Evolutionary conservation across 2,329 filamentous ascomycete genomes (phyloP), one percentile per base, ranked within the genome.

Genomic region (Stachybotrys chlorohalonatus): DNA sequence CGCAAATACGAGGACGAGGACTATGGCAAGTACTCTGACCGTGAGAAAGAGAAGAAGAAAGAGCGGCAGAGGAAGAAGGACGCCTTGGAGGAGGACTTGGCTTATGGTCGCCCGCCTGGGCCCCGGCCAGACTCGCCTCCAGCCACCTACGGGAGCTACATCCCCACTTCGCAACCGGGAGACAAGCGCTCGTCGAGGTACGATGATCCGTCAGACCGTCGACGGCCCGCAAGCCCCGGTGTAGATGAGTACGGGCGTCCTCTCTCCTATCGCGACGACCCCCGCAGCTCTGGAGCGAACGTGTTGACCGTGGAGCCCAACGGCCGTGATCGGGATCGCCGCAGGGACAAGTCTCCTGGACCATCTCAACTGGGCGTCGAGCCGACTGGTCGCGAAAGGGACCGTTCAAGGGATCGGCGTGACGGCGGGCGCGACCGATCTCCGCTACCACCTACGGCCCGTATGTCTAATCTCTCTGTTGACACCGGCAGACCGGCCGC

Each of bases 401-500:
- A 64, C 30, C 57, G 60, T 11, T 66, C 64, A 1, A 59, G 59
- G 58, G 67, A 68, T 54, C 66, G 68, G 52, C 71, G 71, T 9
- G 63, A 65, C 52, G 63, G 68, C 57, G 64, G 64, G 53, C 68
- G 74, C 45, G 74, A 74, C 52, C 67, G 64, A 50, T 81, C 79
- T 5, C 76, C 78, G 0, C 69, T 72, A 58, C 79, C 79, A 4
- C 77, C 78, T 2, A 70, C 70, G 15, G 66, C 66, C 30, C 76
- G 75, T 58, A 79, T 80, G 79, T 80, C 78, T 1, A 73, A 68
- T n/a, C 69, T 83, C 45, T 75, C 71, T 1, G 77, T 84, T 48
- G 74, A 73, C 59, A 75, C 74, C 2, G 72, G 73, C n/a, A 52
- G 3, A 68, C 68, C 17, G 66, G 62, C 52, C 58, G 11, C 11